Evolutionary conservation across 2,329 filamentous ascomycete species (phyloP), one percentile per base, ranked within the genome.

Genomic region (Microdochium nivale): DNA sequence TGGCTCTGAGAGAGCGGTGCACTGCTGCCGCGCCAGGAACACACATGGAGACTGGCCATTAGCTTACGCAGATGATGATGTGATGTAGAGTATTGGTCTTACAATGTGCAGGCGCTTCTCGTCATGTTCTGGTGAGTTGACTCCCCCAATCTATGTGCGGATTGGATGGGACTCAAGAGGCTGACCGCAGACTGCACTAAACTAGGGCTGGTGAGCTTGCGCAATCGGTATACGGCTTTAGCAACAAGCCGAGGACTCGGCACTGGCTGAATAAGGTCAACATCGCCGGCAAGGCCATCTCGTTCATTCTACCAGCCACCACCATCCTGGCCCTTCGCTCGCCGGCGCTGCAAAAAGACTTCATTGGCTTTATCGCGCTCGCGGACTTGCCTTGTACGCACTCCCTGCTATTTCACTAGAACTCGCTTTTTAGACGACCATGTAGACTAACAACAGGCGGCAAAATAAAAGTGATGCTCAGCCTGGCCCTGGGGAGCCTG

Each of bases 81-180:
- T 13, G 2, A 16, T 40, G 40, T 47, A 62, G 60, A 61, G 37
- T 62, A 62, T 43, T 62, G 59, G 37, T 56, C 51, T 1, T 61
- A 61, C 53, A 62, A 51, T 47, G 59, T 58, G 3, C 56, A 62
- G 48, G 57, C 60, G 9, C 56, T 62, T 56, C 56, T 60, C 21
- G 58, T 62, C 19, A 58, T 62, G 56, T 61, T 61, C 44, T 61
- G 60, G 40, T 44, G 23, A 23, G 40, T 44, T n/a, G n/a, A n/a
- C n/a, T n/a, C n/a, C n/a, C n/a, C n/a, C n/a, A n/a, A n/a, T n/a
- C n/a, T n/a, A n/a, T n/a, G n/a, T n/a, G n/a, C n/a, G n/a, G n/a
- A n/a, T n/a, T n/a, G n/a, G n/a, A n/a, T n/a, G n/a, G n/a, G n/a
- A n/a, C n/a, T n/a, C n/a, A n/a, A n/a, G n/a, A n/a, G n/a, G n/a